Conservation (phyloP, 75 land plant genomes). For the Sequoiadendron giganteum region DNA sequence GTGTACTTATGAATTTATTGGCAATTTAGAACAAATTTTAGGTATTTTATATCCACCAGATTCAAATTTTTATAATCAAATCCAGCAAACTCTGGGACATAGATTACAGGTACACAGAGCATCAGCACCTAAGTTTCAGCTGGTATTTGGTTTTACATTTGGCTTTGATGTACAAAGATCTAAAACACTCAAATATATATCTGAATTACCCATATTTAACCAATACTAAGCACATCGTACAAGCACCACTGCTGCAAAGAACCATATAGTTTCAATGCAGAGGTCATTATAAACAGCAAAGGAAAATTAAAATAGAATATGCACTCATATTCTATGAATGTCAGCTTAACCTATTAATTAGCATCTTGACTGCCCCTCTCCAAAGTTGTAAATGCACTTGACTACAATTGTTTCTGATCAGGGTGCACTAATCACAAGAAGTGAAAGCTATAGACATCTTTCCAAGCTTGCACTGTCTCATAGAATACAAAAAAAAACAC, state of each 20-base stretch:
- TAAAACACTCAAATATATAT: not conserved
- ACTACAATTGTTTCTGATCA: not conserved
- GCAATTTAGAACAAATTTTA: too few species aligned
- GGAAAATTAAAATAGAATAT: not conserved
- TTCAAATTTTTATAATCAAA: too few species aligned
- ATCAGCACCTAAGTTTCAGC: not conserved
- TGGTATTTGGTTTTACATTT: not conserved
- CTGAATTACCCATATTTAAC: not conserved
- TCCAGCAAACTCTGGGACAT: not conserved
- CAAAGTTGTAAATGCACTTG: not conserved
- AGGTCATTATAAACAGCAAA: not conserved
- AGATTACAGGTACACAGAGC: not conserved
- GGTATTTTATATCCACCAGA: too few species aligned
- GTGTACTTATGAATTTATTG: too few species aligned
- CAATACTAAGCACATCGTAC: not conserved
- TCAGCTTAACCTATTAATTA: not conserved
- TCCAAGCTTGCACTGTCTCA: not conserved
- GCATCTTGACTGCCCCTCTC: not conserved
- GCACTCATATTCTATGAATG: not conserved
- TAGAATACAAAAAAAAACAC: not conserved
- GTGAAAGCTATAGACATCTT: not conserved
- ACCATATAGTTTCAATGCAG: not conserved
- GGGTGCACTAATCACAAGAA: not conserved
- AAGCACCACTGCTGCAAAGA: not conserved
- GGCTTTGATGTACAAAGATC: not conserved